These are phyloP conservation scores for Miscanthus lutarioriparius DNA, from an alignment of 176 grass and related monocot genomes.

Conservation along the genomic window DNA sequence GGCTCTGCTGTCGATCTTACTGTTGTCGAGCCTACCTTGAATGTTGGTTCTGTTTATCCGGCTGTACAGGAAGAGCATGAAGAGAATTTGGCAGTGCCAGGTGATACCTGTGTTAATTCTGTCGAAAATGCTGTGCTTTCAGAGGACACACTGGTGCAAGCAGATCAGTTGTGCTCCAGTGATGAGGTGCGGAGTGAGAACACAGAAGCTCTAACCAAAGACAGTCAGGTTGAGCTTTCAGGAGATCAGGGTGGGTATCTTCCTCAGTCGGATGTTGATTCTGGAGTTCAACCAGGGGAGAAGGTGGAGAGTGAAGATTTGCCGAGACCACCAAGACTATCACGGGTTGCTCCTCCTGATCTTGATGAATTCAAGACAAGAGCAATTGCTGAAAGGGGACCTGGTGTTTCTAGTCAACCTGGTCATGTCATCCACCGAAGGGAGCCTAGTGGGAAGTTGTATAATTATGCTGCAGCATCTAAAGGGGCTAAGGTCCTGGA, in stretches of 20 bases:
- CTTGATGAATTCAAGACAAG: constrained; percentile 92
- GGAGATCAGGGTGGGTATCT: background rate
- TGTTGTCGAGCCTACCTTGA: constrained; percentile 21
- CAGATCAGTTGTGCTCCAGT: constrained; percentile 26
- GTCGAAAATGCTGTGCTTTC: constrained; percentile 30
- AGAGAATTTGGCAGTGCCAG: constrained; percentile 13
- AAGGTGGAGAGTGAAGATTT: constrained; percentile 52
- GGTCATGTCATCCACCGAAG: constrained; percentile 73
- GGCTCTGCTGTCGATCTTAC: constrained; percentile 3
- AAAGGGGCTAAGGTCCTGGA: constrained; percentile 87
- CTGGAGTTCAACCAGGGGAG: constrained; percentile 26
- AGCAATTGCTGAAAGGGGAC: constrained; percentile 62
- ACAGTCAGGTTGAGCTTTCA: constrained; percentile 31
- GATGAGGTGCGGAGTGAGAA: constrained; percentile 19
- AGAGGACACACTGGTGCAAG: constrained; percentile 26
- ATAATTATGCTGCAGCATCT: constrained; percentile 85
- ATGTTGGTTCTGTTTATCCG: constrained; percentile 39
- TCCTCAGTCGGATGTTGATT: constrained; percentile 12
- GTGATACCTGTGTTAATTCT: constrained; percentile 28
- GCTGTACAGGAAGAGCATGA: background rate
- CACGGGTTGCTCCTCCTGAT: constrained; percentile 56
- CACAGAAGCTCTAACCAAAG: constrained; percentile 27
- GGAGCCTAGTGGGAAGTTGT: constrained; percentile 87
- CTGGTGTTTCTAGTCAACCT: constrained; percentile 46
- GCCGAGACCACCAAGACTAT: constrained; percentile 46